These are phyloP conservation scores for Arabidopsis suecica DNA, from an alignment of 345 rosid species.

Conservation along the genomic window DNA sequence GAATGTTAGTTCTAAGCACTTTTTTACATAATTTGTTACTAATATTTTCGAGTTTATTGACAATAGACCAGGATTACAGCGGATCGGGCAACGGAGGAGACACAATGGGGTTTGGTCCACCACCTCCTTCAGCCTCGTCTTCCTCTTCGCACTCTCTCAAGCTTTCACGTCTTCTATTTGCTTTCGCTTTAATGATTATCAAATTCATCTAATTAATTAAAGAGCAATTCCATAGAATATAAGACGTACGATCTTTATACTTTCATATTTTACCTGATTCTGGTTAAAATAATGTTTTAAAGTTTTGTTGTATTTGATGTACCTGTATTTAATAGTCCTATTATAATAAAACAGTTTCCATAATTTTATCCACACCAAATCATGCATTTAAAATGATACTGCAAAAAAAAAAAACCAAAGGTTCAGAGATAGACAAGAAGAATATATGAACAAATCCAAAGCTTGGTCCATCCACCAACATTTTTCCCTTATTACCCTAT, in stretches of 20 bases:
- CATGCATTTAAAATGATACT: background rate
- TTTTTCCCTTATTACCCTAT: background rate
- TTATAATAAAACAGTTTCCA: conserved; percentile 5
- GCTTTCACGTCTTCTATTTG: conserved; percentile 53
- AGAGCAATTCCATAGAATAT: background rate
- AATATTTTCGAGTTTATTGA: background rate
- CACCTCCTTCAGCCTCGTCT: conserved; percentile 57
- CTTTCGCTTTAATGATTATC: conserved; percentile 48
- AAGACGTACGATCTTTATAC: background rate
- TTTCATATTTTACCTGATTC: background rate
- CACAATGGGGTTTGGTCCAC: conserved; percentile 26
- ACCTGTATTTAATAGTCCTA: background rate
- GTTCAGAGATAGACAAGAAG: background rate
- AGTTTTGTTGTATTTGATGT: conserved; percentile 1
- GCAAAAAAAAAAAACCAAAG: background rate
- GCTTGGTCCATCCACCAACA: background rate
- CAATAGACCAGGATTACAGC: background rate
- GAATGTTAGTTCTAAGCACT: background rate
- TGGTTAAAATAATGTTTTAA: background rate
- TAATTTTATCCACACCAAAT: conserved; percentile 5
- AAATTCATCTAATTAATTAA: conserved; percentile 42
- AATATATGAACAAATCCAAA: background rate
- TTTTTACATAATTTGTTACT: conserved; percentile 34
- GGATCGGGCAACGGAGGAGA: conserved; percentile 46
- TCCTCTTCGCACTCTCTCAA: conserved; percentile 56